phyloP scores from a whole-genome alignment of 192 early-diverging fungal species.

The Coemansia sp. region DNA sequence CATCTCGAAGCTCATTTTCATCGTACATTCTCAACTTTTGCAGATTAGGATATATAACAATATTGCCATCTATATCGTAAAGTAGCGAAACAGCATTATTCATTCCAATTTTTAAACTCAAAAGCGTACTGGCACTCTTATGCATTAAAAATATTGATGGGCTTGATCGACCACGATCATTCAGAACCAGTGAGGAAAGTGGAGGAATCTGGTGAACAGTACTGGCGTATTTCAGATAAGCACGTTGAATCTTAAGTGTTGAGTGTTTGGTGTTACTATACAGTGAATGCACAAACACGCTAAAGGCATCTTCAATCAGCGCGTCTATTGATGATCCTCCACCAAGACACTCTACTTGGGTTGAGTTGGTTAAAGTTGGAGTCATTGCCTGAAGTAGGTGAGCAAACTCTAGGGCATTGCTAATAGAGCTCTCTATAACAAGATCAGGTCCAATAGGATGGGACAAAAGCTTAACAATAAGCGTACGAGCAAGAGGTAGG shows the following conservation, averaged over 20 bases:
- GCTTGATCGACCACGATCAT: background rate
- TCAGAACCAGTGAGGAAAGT: background rate
- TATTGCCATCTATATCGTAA: background rate
- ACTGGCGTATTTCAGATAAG: background rate
- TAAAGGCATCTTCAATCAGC: background rate
- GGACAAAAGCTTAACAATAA: background rate
- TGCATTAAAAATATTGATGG: background rate
- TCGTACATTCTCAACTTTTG: background rate
- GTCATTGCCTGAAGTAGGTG: background rate
- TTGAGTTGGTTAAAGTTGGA: background rate
- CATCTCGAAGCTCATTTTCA: background rate
- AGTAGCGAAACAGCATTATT: background rate
- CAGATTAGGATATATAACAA: constrained; percentile 7
- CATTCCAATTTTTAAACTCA: background rate
- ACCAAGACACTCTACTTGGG: background rate
- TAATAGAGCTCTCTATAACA: background rate
- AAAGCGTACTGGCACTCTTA: background rate
- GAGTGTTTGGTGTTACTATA: background rate
- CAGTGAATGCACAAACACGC: background rate
- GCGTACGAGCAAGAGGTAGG: background rate
- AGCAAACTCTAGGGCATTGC: background rate
- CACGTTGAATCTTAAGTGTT: background rate
- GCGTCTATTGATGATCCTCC: background rate
- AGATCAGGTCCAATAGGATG: background rate
- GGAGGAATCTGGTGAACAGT: background rate